Evolutionary conservation across 1,284 basidiomycete species (phyloP).

Genomic region (Malassezia japonica): DNA sequence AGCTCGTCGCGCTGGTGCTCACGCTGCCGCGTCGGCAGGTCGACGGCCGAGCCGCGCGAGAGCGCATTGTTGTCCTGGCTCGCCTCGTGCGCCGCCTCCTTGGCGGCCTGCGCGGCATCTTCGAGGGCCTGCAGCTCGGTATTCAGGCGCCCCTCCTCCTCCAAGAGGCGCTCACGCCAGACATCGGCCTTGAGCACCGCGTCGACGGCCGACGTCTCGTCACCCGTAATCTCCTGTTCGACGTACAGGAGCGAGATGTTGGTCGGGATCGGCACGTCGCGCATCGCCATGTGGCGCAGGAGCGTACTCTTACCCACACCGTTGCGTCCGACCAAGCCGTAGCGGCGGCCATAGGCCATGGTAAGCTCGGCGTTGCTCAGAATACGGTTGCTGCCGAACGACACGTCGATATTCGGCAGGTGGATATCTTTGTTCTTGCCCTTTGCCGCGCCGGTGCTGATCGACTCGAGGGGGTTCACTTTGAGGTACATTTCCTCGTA

Average conservation of each 20-base stretch:
- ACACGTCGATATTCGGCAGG: slow-evolving; percentile 74
- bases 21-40: slow-evolving; percentile 45
- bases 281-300: slow-evolving; percentile 86
- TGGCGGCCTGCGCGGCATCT: slow-evolving; percentile 26
- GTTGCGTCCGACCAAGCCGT: slow-evolving; percentile 56
- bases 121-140: slow-evolving; percentile 38
- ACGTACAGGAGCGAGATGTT: slow-evolving; percentile 97
- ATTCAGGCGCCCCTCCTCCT: slow-evolving; percentile 37
- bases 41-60: slow-evolving; percentile 32
- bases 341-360: slow-evolving; percentile 36
- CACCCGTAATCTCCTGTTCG: slow-evolving; percentile 80
- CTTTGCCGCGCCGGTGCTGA: slow-evolving; percentile 56
- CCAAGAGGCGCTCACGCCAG: slow-evolving; percentile 42
- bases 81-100: slow-evolving; percentile 18
- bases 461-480: slow-evolving; percentile 88
- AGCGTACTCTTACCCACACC: slow-evolving; percentile 93
- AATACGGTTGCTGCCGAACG: slow-evolving; percentile 72
- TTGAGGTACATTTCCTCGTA: slow-evolving; percentile 99
- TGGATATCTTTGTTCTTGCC: slow-evolving; percentile 72
- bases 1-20: slow-evolving; percentile 62
- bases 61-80: slow-evolving; percentile 12
- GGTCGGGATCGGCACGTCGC: slow-evolving; percentile 67
- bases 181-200: slow-evolving; percentile 68
- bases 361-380: slow-evolving; percentile 56
- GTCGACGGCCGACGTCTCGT: slow-evolving; percentile 81